These are phyloP conservation scores for Trypanosoma vivax DNA, from an alignment of 208 protist species.

Conservation along the genomic window DNA sequence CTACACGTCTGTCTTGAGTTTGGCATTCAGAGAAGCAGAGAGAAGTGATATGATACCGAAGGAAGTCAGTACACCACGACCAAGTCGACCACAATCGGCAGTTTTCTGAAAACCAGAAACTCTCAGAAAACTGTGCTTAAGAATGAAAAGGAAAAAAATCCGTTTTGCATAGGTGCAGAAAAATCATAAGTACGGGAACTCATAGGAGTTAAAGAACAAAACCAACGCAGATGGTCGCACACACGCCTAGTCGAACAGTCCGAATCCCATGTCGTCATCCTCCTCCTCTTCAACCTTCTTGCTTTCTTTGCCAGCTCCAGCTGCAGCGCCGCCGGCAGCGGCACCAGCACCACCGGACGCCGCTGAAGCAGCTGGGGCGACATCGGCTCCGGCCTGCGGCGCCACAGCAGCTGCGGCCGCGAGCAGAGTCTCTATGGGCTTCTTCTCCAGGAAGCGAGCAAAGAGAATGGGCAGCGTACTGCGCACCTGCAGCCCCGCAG, in stretches of 20 bases:
- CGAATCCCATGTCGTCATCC: constrained; percentile 78
- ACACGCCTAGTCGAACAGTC: constrained; percentile 53
- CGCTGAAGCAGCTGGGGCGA: constrained; percentile 19
- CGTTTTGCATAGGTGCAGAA: no score
- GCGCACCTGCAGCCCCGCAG: constrained; percentile 64
- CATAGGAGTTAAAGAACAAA: no score
- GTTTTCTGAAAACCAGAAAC: no score
- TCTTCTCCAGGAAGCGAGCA: constrained; percentile 76
- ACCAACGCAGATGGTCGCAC: not conserved
- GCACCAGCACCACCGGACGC: constrained; percentile 32
- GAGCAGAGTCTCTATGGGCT: constrained; percentile 63
- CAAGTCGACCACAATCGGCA: no score
- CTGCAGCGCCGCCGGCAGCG: constrained; percentile 22
- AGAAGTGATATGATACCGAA: no score
- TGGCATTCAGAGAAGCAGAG: no score
- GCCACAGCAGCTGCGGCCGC: constrained; percentile 40
- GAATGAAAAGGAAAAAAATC: no score
- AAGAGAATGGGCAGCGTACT: constrained; percentile 78
- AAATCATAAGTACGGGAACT: no score
- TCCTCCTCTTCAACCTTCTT: constrained; percentile 46
- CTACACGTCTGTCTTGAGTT: no score
- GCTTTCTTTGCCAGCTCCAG: constrained; percentile 21
- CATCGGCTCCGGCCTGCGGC: constrained; percentile 35
- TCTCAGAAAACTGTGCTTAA: no score
- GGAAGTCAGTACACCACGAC: no score